phyloP scores from a whole-genome alignment of 192 early-diverging fungal species.

The Dissophora globulifera region DNA sequence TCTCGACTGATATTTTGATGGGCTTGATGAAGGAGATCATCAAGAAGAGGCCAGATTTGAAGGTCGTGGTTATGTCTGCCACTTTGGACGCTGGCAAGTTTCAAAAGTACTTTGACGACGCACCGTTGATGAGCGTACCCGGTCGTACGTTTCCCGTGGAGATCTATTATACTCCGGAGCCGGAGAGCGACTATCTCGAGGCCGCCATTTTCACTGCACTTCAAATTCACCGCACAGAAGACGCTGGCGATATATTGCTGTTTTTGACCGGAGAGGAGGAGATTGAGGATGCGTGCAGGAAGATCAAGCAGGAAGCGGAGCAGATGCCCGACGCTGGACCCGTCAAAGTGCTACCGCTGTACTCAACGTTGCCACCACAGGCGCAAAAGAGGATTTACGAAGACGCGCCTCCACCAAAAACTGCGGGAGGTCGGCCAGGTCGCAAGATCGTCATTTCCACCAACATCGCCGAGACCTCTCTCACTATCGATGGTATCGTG shows the following conservation, averaged over 20 bases:
- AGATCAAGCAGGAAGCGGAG: constrained; percentile 82
- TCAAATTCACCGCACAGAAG: constrained; percentile 93
- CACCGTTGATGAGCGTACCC: constrained; percentile 89
- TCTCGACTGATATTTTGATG: constrained; percentile 98
- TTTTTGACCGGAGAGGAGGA: constrained; percentile 99
- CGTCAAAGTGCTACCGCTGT: constrained; percentile 87
- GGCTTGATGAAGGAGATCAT: constrained; percentile 94
- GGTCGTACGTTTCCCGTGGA: constrained; percentile 99
- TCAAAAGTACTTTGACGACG: constrained; percentile 97
- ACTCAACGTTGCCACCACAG: constrained; percentile 91
- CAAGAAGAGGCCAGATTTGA: constrained; percentile 80
- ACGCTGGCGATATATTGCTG: constrained; percentile 95
- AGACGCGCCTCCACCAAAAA: constrained; percentile 83
- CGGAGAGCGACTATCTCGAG: constrained; percentile 98
- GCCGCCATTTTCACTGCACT: constrained; percentile 95
- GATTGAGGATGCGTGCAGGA: constrained; percentile 94
- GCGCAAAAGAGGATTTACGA: constrained; percentile 96
- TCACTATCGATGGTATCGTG: constrained; percentile 99
- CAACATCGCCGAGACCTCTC: constrained; percentile 97
- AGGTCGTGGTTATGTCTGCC: constrained; percentile 97
- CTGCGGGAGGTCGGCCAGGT: constrained; percentile 84
- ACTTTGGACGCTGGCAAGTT: constrained; percentile 99
- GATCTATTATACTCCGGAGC: constrained; percentile 96
- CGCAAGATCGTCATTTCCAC: constrained; percentile 97
- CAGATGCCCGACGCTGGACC: constrained; percentile 79